These are phyloP conservation scores for Wickerhamomyces canadensis DNA, from an alignment of 805 yeast genomes.

Conservation along the genomic window DNA sequence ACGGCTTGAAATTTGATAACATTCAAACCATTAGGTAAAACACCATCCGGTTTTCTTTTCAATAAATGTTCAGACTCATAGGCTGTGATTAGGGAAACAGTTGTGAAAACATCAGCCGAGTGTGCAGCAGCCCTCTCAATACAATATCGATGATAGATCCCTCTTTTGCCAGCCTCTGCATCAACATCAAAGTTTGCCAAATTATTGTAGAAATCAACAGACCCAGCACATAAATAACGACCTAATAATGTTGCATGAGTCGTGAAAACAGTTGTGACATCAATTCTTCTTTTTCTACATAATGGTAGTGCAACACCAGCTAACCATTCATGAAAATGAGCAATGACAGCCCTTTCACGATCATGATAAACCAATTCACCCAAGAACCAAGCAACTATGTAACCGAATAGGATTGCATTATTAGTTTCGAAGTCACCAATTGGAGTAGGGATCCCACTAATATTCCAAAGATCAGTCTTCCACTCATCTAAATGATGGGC, in stretches of 20 bases:
- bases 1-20: constrained; percentile 96
- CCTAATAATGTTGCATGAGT: constrained; percentile 97
- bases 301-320: constrained; percentile 95
- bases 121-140: constrained; percentile 96
- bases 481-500: constrained; percentile 73
- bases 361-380: constrained; percentile 90
- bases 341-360: constrained; percentile 79
- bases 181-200: constrained; percentile 88
- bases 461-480: constrained; percentile 89
- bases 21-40: constrained; percentile 91
- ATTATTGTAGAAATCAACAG: constrained; percentile 92
- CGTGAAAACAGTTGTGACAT: constrained; percentile 91
- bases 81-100: constrained; percentile 97
- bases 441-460: constrained; percentile 92
- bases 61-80: constrained; percentile 88
- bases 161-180: constrained; percentile 96
- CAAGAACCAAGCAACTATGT: constrained; percentile 92
- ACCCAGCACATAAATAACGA: constrained; percentile 92
- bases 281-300: constrained; percentile 86
- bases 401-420: constrained; percentile 89
- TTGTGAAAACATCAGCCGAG: constrained; percentile 93
- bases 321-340: constrained; percentile 97
- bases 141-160: constrained; percentile 95
- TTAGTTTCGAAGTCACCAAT: constrained; percentile 82
- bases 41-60: constrained; percentile 97